Evolutionary conservation across 352 stramenopile genomes (phyloP).

Genomic region (Pythium brassicae): DNA sequence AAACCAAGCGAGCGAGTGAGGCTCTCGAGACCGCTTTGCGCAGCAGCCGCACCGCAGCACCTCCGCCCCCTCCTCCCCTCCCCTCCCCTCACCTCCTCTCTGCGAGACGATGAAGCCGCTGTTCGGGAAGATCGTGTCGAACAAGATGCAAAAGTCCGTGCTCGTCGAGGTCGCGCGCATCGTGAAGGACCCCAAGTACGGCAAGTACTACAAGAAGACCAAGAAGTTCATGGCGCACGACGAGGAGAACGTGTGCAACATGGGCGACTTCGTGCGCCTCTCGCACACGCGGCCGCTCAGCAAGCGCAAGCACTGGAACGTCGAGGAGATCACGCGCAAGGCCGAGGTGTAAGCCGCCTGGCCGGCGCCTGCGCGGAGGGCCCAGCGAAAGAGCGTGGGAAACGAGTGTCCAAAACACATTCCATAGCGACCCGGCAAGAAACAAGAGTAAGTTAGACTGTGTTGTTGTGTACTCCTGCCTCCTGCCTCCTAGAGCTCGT

Average conservation of each 20-base stretch:
- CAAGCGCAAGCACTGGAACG: slow-evolving; percentile 88
- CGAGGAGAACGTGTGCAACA: slow-evolving; percentile 91
- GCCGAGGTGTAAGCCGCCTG: slow-evolving; percentile 72
- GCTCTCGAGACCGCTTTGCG: too few species aligned
- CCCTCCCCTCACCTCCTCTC: not conserved
- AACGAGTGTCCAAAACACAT: slow-evolving; percentile 5
- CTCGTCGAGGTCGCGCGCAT: slow-evolving; percentile 94
- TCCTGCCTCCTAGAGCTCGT: slow-evolving; percentile 53
- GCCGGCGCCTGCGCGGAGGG: too few species aligned
- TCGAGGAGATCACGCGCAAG: slow-evolving; percentile 87
- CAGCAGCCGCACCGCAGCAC: slow-evolving; percentile 1
- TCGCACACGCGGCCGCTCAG: slow-evolving; percentile 72
- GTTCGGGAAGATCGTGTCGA: slow-evolving; percentile 94
- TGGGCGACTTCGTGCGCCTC: slow-evolving; percentile 83
- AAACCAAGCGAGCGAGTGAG: slow-evolving; percentile 6
- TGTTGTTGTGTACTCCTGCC: slow-evolving; percentile 17
- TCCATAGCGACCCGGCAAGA: slow-evolving; percentile 7
- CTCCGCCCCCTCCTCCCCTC: too few species aligned
- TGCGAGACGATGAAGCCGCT: slow-evolving; percentile 77
- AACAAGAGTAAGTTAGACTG: slow-evolving; percentile 53
- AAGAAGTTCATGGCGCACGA: slow-evolving; percentile 98
- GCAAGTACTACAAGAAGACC: slow-evolving; percentile 94
- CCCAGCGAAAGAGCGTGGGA: not conserved
- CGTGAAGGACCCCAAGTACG: slow-evolving; percentile 92
- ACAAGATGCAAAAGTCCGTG: slow-evolving; percentile 97